Percentiles rank a stretch among this genome's conserved stretches.
These are phyloP conservation scores for Kodamaea sagamina DNA, from an alignment of 805 yeast genomes.

Conservation along the genomic window DNA sequence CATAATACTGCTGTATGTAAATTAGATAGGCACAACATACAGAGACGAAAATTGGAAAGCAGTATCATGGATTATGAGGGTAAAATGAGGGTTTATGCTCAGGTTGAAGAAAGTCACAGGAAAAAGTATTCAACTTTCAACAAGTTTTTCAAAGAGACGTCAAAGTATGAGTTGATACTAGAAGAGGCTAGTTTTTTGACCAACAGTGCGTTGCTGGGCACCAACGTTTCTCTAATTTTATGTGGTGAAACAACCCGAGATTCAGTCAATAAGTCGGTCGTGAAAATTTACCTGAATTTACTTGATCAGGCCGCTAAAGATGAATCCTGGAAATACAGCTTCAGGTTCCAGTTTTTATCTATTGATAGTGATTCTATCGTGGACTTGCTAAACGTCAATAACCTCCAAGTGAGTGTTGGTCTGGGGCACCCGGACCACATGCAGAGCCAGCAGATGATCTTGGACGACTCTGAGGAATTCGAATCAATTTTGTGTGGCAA, in stretches of 20 bases:
- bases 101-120: neutral
- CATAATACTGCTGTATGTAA: neutral
- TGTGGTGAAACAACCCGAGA: constrained; percentile 16
- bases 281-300: constrained; percentile 13
- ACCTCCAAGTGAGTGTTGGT: neutral
- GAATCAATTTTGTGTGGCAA: constrained; percentile 2
- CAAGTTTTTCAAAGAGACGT: constrained; percentile 19
- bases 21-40: neutral
- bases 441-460: constrained; percentile 22
- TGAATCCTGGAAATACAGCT: constrained; percentile 1
- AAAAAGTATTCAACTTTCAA: constrained; percentile 16
- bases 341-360: constrained; percentile 8
- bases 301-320: constrained; percentile 7
- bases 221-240: constrained; percentile 23
- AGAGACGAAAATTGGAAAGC: constrained; percentile 48
- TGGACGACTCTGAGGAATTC: constrained; percentile 14
- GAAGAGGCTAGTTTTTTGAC: constrained; percentile 26
- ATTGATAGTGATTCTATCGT: neutral
- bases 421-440: constrained; percentile 10
- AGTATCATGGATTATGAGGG: constrained; percentile 42
- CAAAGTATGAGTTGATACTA: constrained; percentile 14
- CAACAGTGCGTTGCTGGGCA: constrained; percentile 19
- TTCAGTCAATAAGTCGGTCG: constrained; percentile 13
- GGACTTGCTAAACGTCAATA: constrained; percentile 5
- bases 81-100: constrained; percentile 28